phyloP scores from a whole-genome alignment of 345 rosid genomes.

The Hypericum perforatum region DNA sequence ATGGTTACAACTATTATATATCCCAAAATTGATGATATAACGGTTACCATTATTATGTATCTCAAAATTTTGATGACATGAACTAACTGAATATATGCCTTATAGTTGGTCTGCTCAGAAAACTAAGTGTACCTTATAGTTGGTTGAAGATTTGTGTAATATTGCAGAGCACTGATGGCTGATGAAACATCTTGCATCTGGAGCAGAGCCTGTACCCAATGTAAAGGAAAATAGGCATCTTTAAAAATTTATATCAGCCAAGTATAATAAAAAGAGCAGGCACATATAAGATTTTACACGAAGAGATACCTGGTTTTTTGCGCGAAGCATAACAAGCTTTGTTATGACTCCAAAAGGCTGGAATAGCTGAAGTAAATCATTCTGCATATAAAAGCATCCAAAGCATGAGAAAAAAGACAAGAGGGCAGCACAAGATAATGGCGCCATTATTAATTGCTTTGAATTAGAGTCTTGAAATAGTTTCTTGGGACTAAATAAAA shows the following conservation, averaged over 20 bases:
- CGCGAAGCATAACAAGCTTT: conserved; percentile 97
- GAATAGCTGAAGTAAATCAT: conserved; percentile 91
- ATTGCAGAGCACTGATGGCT: conserved; percentile 75
- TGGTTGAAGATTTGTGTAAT: conserved; percentile 75
- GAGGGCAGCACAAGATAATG: no score
- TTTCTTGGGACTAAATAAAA: no score
- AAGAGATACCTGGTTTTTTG: conserved; percentile 82
- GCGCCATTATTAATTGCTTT: no score
- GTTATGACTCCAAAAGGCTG: conserved; percentile 98
- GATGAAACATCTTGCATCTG: conserved; percentile 96
- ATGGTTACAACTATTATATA: no score
- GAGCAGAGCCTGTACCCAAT: conserved; percentile 65
- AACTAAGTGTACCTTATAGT: conserved; percentile 50
- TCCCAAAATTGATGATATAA: no score
- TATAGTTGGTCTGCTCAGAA: no score
- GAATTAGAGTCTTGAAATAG: no score
- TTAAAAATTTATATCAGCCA: background rate
- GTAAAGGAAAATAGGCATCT: conserved; percentile 10
- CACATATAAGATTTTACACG: background rate
- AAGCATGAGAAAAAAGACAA: conserved; percentile 5
- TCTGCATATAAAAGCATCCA: conserved; percentile 34
- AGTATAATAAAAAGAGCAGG: background rate
- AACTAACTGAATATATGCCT: no score
- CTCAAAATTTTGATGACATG: no score
- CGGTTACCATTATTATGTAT: no score